Percentiles rank a stretch among this genome's conserved stretches.
phyloP scores from a whole-genome alignment of 768 basidiomycete species.

The Tricholomella constricta region DNA sequence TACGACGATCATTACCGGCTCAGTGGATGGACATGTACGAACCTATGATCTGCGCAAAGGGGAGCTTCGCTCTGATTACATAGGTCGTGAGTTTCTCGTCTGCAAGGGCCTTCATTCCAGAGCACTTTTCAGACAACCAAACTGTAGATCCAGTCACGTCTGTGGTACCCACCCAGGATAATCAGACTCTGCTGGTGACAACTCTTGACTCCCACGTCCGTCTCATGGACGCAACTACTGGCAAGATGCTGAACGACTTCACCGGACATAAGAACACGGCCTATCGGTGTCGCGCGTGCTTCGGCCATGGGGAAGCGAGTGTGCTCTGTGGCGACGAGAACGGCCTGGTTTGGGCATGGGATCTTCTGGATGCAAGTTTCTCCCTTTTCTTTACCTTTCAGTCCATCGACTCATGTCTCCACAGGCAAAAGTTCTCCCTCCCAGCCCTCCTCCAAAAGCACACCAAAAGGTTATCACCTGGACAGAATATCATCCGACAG shows the following conservation, averaged over 20 bases:
- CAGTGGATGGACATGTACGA: constrained; percentile 89
- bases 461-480: constrained; percentile 89
- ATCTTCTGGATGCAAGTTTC: constrained; percentile 75
- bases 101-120: not conserved
- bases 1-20: constrained; percentile 74
- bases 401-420: not conserved
- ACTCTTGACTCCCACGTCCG: constrained; percentile 85
- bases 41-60: constrained; percentile 96
- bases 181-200: constrained; percentile 77
- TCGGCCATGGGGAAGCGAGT: constrained; percentile 79
- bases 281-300: constrained; percentile 81
- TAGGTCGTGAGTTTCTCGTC: constrained; percentile 76
- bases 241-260: constrained; percentile 86
- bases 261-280: constrained; percentile 71
- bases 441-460: constrained; percentile 73
- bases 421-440: constrained; percentile 71
- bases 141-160: constrained; percentile 76
- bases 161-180: constrained; percentile 77
- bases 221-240: constrained; percentile 81
- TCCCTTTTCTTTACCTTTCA: constrained; percentile 1
- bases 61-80: constrained; percentile 83
- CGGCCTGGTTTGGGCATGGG: constrained; percentile 91
- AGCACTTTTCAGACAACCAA: not conserved
- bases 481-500: constrained; percentile 87
- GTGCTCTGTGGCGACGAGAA: constrained; percentile 91